Evolutionary conservation across 1,139 yeast species (phyloP), one percentile per base, ranked within the genome.

Genomic region (Lodderomyces pseudojiufengensis): DNA sequence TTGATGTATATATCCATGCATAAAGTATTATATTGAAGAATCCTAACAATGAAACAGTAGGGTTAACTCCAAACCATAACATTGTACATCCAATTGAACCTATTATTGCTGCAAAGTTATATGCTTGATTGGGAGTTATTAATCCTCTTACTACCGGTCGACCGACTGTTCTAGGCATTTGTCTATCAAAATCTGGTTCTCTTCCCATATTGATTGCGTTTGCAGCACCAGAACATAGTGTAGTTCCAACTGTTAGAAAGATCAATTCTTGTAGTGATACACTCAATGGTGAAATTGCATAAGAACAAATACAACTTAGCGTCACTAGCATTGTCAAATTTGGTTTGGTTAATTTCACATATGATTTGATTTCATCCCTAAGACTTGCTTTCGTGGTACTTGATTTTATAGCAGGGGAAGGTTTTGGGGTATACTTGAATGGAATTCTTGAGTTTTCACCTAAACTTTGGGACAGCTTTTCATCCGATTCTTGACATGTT

Each of bases 161-260:
- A 7, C 81, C 76, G 14, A 84, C 78, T 0, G 99, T 92, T 51
- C 99, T 70, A 2, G 84, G 76, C 99, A 92, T 94, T 53, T 76
- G 75, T 35, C 76, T 74, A 54, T 92, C 99, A 54, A 78, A 92
- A 21, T 78, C 84, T 6, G 97, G 95, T 58, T 92, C 99, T 44
- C 98, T 70, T 1, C 90, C 97, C 95, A 90, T 92, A 55, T 92
- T 92, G 36, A 92, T 87, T 3, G 97, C 95, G 60, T 92, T 92
- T 2, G 99, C 99, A 2, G 96, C 80, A 8, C 95, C 95, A 0
- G 97, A 87, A 47, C 95, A 77, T 31, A 92, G 62, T 1, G 92
- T 78, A 0, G 97, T 92, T 11, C 99, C 99, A 0, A 74, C 57
- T 0, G 97, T 85, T 26, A 92, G 65, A 46, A 80, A 79, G 29